Evolutionary conservation across 169 alveolate species (phyloP), one percentile per base, ranked within the genome.

Genomic region (Cryptosporidium andersoni): DNA sequence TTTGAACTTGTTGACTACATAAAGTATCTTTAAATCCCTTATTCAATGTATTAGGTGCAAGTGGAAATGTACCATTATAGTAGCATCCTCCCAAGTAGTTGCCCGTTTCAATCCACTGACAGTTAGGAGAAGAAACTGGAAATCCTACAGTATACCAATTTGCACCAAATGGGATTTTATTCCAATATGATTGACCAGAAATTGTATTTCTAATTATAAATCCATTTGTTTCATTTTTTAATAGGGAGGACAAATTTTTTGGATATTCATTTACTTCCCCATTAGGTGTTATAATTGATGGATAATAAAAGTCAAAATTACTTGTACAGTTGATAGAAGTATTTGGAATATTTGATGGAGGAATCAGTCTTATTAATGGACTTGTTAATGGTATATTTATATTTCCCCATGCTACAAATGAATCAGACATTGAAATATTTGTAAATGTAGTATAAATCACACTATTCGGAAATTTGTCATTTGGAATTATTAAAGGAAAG

Each of bases 401-500:
- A 42, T 37, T 74, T 58, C 85, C 85, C 85, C 85, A 74, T 16
- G 85, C 85, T 45, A 74, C 85, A 36, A 74, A 74, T 12, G 43
- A 60, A 43, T 55, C 53, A 5, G 55, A 25, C 34, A 58, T 74
- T 16, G 64, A 66, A 2, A 68, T 66, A n/a, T 74, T 68, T 42
- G 85, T 74, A 48, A 58, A 74, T 43, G 85, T 74, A 1, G 85
- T 74, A 42, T 45, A 56, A 58, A 74, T 16, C 4, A 74, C 85
- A 8, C 56, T 68, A 74, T 74, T 74, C 2, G 85, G 42, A 9
- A 74, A 74, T 47, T 74, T 74, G 42, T 74, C 85, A 58, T 74
- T 74, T 6, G 85, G 74, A 3, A 74, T 48, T 2, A 74, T 6
- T 68, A 74, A 58, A 4, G 85, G 85, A 55, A 74, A 74, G 40